phyloP scores from a whole-genome alignment of 2,329 filamentous ascomycete genomes.

The Fusarium compactum region DNA sequence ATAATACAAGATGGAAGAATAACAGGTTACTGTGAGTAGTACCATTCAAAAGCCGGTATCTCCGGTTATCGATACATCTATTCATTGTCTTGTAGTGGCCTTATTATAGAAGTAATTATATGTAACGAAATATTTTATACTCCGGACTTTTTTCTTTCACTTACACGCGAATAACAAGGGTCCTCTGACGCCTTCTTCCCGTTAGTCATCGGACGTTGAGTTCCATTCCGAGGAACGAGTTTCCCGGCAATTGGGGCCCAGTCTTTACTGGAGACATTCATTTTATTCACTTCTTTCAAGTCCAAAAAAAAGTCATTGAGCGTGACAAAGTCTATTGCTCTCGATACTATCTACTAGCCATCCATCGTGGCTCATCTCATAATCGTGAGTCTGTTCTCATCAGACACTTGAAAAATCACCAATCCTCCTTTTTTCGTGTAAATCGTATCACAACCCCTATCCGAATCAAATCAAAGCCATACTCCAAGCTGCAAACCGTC shows the following conservation, averaged over 20 bases:
- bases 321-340: constrained; percentile 41
- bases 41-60: background rate
- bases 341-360: constrained; percentile 43
- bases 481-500: constrained; percentile 50
- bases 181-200: constrained; percentile 8
- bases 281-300: constrained; percentile 3
- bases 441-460: constrained; percentile 44
- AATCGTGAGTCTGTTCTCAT: constrained; percentile 37
- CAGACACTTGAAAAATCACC: constrained; percentile 41
- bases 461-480: constrained; percentile 48
- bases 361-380: constrained; percentile 40
- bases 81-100: too few relatives aligned
- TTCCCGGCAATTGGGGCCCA: background rate
- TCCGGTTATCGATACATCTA: too few relatives aligned
- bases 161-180: constrained; percentile 3
- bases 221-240: constrained; percentile 15
- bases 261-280: background rate
- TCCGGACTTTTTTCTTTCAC: background rate
- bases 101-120: background rate
- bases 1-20: background rate
- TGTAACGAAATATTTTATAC: background rate
- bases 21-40: too few relatives aligned
- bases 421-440: constrained; percentile 44
- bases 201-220: constrained; percentile 34
- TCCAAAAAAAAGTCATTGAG: constrained; percentile 12